Percentiles rank a stretch among this genome's conserved stretches.
Evolutionary conservation across 2,329 filamentous ascomycete genomes (phyloP).

Genomic region (Apiospora malaysiana): DNA sequence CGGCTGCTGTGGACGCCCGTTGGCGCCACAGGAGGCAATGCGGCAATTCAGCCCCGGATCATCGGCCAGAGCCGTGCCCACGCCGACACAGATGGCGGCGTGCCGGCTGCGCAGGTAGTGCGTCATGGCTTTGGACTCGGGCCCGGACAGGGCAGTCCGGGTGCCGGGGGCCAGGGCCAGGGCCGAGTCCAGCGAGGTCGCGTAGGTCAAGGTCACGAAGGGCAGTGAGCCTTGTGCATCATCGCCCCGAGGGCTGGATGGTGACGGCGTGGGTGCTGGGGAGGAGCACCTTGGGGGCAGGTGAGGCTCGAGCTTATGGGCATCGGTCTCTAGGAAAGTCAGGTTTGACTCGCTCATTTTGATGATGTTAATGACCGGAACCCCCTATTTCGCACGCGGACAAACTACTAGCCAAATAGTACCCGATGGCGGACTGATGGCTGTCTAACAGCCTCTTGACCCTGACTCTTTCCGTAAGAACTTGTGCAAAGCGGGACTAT

Average conservation of each 20-base stretch:
- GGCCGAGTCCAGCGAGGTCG: slow-evolving; percentile 84
- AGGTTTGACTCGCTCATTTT: slow-evolving; percentile 28
- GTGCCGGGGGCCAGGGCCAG: slow-evolving; percentile 78
- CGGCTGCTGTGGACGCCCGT: slow-evolving; percentile 62
- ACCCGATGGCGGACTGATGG: neutral
- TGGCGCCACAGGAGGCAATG: neutral
- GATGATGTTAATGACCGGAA: neutral
- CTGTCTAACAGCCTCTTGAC: neutral
- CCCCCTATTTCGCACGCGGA: neutral
- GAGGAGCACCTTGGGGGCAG: slow-evolving; percentile 30
- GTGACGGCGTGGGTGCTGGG: neutral
- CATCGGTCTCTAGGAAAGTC: slow-evolving; percentile 35
- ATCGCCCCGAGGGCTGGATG: neutral
- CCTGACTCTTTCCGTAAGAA: neutral
- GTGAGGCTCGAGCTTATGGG: slow-evolving; percentile 39
- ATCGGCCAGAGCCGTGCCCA: slow-evolving; percentile 21
- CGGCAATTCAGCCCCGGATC: slow-evolving; percentile 21
- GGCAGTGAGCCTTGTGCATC: neutral
- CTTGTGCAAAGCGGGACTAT: neutral
- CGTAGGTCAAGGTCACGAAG: slow-evolving; percentile 82
- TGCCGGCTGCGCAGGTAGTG: slow-evolving; percentile 85
- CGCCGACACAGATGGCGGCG: slow-evolving; percentile 81
- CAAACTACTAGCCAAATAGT: neutral
- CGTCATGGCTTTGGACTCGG: slow-evolving; percentile 87
- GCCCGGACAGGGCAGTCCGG: slow-evolving; percentile 82